Conservation (phyloP, 2,329 filamentous ascomycete species). For the Dryadomyces quercivorus region DNA sequence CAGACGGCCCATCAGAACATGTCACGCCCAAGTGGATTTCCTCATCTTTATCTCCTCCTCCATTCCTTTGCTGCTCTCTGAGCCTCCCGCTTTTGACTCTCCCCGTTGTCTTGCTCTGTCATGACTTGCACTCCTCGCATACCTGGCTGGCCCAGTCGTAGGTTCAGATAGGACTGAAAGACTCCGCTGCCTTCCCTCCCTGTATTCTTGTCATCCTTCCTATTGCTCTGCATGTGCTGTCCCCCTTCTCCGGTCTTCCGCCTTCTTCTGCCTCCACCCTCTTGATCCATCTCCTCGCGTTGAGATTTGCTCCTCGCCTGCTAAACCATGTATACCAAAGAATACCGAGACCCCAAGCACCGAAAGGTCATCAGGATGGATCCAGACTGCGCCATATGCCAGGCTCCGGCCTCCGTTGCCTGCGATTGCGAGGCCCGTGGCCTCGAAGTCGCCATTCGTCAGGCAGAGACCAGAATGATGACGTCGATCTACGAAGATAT, state of each 20-base stretch:
- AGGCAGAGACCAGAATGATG: conserved; percentile 55
- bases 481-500: conserved; percentile 49
- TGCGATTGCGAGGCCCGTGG: conserved; percentile 58
- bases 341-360: conserved; percentile 24
- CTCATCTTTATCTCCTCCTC: background rate
- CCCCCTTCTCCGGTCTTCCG: background rate
- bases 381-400: conserved; percentile 57
- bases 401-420: conserved; percentile 40
- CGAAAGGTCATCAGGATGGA: conserved; percentile 50
- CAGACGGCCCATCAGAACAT: background rate
- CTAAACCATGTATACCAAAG: conserved; percentile 36
- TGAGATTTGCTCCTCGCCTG: background rate
- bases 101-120: conserved; percentile 9
- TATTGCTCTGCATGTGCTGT: background rate
- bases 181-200: background rate
- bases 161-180: conserved; percentile 4
- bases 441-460: conserved; percentile 47
- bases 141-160: conserved; percentile 12
- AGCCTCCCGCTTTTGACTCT: background rate
- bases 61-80: background rate
- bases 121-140: conserved; percentile 9
- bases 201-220: background rate
- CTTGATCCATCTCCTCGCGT: background rate
- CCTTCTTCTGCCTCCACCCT: background rate
- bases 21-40: background rate